Base-by-base conservation (phyloP, 192 early-diverging fungal species). In the Mortierella claussenii region DNA sequence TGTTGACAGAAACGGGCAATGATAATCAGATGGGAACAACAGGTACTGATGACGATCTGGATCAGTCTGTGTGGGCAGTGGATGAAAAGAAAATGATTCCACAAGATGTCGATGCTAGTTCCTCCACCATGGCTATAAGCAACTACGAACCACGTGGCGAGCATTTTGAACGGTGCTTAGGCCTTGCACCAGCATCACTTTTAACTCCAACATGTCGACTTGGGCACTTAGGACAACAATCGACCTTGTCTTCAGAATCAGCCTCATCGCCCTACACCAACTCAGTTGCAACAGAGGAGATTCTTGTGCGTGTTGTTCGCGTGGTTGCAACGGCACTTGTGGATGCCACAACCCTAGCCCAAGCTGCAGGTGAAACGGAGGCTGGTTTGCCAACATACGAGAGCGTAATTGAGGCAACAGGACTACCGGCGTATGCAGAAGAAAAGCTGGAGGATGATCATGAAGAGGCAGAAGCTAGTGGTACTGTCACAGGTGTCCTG, bases 341-440 rank as follows among this genome's bases (percentile, higher is more conserved):
- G 24, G 71, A 76, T 40, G 71, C 71, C 11, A 55, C 71, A 1
- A 76, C 71, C 13, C 53, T 76, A 8, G 71, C 71, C 3, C 64
- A 76, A 36, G 71, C 71, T 4, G 71, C 71, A 24, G 64, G 64
- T 3, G 71, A 76, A 37, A 62, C 45, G 0, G 71, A 76, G 46
- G 55, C 71, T 13, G 71, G 63, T 24, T 20, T 76, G 34, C 71
- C 71, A 4, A 76, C 71, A 17, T 76, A 76, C 21, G 71, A 76
- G 52, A 76, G 71, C 42, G 71, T 76, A n/a, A 76, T 76, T 36
- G 71, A 76, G 44, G 71, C 71, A 11, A 76, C 71, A 24, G 71
- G 71, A 2, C 44, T 76, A n/a, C 71, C 71, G 0, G 71, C 71
- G 8, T 76, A 76, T 47, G 71, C 71, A 0, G 71, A 76, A 24